Conservation (phyloP, 371 early-diverging fungal genomes). For the Coemansia sp. region DNA sequence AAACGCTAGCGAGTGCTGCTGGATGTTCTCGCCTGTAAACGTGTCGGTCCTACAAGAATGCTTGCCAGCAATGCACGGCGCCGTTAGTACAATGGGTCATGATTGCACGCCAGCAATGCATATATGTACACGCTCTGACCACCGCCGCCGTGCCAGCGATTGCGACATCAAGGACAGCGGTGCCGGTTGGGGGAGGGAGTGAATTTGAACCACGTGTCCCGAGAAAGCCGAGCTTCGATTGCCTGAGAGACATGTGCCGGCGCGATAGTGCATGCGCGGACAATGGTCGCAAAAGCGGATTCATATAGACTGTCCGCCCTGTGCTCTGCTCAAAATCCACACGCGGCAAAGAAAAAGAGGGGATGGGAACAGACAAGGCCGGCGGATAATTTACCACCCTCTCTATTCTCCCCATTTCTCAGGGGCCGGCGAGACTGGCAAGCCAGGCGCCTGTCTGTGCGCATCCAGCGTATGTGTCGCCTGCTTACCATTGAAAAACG, state of each 20-base stretch:
- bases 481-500: constrained; percentile 79
- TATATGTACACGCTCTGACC: too few relatives aligned
- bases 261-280: neutral
- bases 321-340: neutral
- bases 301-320: neutral
- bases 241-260: too few relatives aligned
- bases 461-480: neutral
- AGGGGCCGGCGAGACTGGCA: neutral
- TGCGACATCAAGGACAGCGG: too few relatives aligned
- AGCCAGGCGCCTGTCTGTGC: neutral
- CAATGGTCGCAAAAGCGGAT: constrained; percentile 2
- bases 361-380: neutral
- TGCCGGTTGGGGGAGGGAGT: too few relatives aligned
- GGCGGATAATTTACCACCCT: constrained; percentile 7
- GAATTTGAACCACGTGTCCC: neutral
- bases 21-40: constrained; percentile 41
- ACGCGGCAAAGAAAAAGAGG: neutral
- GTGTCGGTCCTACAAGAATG: constrained; percentile 38
- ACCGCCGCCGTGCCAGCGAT: neutral
- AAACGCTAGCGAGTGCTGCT: constrained; percentile 91
- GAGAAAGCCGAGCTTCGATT: neutral
- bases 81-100: neutral
- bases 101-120: too few relatives aligned
- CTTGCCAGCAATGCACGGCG: neutral
- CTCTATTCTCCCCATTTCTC: neutral